Evolutionary conservation across 768 basidiomycete species (phyloP), one percentile per base, ranked within the genome.

Genomic region (Sistotremastrum niveocremeum): DNA sequence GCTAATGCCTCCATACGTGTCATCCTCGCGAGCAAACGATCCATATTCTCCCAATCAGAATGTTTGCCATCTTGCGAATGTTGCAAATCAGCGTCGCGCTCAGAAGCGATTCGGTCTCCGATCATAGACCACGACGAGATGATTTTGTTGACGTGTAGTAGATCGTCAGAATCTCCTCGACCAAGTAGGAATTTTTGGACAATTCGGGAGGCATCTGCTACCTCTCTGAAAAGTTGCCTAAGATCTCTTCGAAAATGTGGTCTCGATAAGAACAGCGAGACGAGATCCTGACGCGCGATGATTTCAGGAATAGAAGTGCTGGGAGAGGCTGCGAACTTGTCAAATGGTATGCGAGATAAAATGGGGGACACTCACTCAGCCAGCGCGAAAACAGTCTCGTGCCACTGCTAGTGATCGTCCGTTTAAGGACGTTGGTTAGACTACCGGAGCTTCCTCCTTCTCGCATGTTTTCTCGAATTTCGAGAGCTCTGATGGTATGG

Each of bases 401-500:
- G 2, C 89, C 89, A 47, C 88, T 76, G 41, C 66, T 76, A 1
- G 89, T 90, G 6, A 74, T 65, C 0, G 89, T 93, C 40, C 84
- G 72, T 56, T 81, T 87, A 46, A 90, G 68, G 33, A 73, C 74
- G 52, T 76, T 81, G 33, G 89, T 55, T 46, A 93, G 67, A 54
- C 80, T 87, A 4, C 89, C 89, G 46, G 72, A 75, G 7, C 65
- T 59, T 0, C 84, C 79, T 1, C 84, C 84, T 54, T 89, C 86
- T 32, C 77, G 68, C 30, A 77, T 70, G 32, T 71, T 73, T 64
- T 89, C 85, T 28, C 78, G 71, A 44, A 93, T 81, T 60, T 93
- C 89, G 39, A 91, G 73, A n/a, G 83, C 81, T 57, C 83, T 81
- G 61, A 90, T 81, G 1, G 89, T 90, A 57, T 90, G 80, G 4